Base-by-base conservation (phyloP, 2,329 filamentous ascomycete genomes). In the Microdochium nivale region DNA sequence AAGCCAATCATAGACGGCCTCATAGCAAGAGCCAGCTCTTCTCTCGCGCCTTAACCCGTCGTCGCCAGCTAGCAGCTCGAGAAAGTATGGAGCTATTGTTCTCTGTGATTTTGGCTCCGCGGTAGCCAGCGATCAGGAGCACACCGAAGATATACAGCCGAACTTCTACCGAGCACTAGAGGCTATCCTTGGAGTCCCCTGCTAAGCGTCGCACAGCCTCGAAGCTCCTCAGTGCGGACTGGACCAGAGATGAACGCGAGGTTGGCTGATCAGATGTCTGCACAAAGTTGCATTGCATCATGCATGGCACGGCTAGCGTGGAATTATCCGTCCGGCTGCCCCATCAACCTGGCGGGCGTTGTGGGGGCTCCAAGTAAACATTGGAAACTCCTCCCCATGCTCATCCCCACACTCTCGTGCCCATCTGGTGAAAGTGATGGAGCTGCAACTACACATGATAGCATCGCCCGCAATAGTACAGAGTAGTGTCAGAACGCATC, bases 61-160 rank as follows among this genome's bases (percentile, higher is more conserved):
- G 72, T 3, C 70, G 67, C 3, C 58, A 66, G 21, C 63, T 77
- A 3, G 51, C 55, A 53, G 60, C 66, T 67, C 68, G 1, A 63
- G 62, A 4, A 46, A 56, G 8, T 51, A 54, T 25, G 69, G 69
- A 1, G 59, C 56, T 0, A 67, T 69, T 0, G 63, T 76, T 1
- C 62, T 78, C 7, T 76, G 75, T 52, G 76, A 80, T 55, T 74
- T 80, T 55, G 75, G 75, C 13, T 72, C 73, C 0, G 74, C 73
- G 9, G 61, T 74, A 11, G 0, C 23, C 0, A 70, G 71, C 4
- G 65, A 66, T 13, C 14, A 49, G 32, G 51, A 69, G 19, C 70
- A 73, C 50, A 33, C 37, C 3, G 62, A 68, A 7, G 64, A 70
- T 40, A 57, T 71, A 1, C 71, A 74, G 52, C 72, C 72, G 0